phyloP scores from a whole-genome alignment of 768 basidiomycete species.

The Lyophyllum shimeji region DNA sequence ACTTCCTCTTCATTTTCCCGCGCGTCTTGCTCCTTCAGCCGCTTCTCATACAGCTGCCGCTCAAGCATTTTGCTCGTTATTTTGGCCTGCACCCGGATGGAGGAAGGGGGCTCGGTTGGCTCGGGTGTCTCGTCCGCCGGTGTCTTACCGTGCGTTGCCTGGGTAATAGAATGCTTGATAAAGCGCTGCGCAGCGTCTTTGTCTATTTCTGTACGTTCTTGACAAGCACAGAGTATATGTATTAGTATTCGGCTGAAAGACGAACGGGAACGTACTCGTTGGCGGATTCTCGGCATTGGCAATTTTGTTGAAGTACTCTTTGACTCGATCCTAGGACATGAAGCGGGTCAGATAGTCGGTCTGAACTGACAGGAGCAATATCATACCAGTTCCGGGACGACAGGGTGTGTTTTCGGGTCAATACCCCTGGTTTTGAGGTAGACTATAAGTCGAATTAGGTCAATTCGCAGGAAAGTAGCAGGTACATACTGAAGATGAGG shows the following conservation, averaged over 20 bases:
- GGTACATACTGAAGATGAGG: conserved; percentile 73
- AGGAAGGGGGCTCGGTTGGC: conserved; percentile 25
- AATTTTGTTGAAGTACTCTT: conserved; percentile 83
- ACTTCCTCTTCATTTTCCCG: conserved; percentile 40
- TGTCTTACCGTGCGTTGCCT: conserved; percentile 44
- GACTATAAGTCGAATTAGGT: conserved; percentile 41
- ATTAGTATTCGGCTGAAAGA: conserved; percentile 2
- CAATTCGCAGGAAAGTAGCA: neutral
- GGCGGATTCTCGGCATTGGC: conserved; percentile 69
- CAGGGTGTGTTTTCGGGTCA: conserved; percentile 77
- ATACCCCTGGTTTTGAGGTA: conserved; percentile 80
- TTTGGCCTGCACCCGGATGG: conserved; percentile 46
- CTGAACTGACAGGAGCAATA: neutral
- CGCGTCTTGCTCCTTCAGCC: conserved; percentile 51
- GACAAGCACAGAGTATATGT: neutral
- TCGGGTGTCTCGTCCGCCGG: conserved; percentile 30
- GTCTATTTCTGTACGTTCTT: conserved; percentile 59
- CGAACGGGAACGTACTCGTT: conserved; percentile 40
- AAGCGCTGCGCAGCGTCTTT: conserved; percentile 79
- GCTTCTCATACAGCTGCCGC: conserved; percentile 60
- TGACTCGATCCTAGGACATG: conserved; percentile 61
- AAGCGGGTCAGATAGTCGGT: neutral
- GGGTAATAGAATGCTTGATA: conserved; percentile 80
- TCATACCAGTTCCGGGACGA: conserved; percentile 68
- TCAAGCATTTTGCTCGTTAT: conserved; percentile 75